phyloP scores from a whole-genome alignment of 2,329 filamentous ascomycete species.

The Myrmaecium sp. region DNA sequence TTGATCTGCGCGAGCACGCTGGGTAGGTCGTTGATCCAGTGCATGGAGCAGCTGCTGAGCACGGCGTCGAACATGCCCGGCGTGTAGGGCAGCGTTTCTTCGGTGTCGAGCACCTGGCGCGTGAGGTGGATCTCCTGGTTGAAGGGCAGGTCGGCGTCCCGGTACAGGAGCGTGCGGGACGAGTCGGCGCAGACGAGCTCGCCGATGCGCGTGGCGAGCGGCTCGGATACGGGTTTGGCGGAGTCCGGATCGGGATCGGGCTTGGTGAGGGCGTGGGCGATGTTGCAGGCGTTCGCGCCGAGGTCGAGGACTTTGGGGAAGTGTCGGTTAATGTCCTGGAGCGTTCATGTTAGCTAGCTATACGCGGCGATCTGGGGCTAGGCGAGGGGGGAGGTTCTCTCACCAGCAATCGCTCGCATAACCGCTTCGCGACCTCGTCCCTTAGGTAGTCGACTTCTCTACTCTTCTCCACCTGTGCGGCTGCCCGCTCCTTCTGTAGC shows the following conservation, averaged over 20 bases:
- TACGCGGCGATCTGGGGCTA: constrained; percentile 1
- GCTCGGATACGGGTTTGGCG: constrained; percentile 40
- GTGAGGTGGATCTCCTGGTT: constrained; percentile 57
- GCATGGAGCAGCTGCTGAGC: constrained; percentile 72
- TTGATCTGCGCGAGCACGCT: constrained; percentile 74
- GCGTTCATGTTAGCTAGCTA: not conserved
- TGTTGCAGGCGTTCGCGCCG: constrained; percentile 89
- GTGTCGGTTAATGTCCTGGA: constrained; percentile 74
- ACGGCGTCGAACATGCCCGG: constrained; percentile 74
- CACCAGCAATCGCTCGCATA: constrained; percentile 75
- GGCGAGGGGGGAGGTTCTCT: constrained; percentile 6
- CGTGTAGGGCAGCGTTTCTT: constrained; percentile 60
- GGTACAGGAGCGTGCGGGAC: constrained; percentile 59
- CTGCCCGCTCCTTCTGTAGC: constrained; percentile 79
- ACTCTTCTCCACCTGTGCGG: constrained; percentile 49
- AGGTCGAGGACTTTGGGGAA: constrained; percentile 79
- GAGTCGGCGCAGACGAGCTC: constrained; percentile 70
- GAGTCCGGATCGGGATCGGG: constrained; percentile 47
- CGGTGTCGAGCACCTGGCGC: constrained; percentile 56
- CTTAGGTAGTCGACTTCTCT: constrained; percentile 81
- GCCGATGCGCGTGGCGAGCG: constrained; percentile 53
- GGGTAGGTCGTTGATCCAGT: constrained; percentile 96
- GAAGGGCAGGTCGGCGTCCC: constrained; percentile 59
- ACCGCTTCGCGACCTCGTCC: constrained; percentile 71
- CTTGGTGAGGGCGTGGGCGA: constrained; percentile 59